Percentiles rank a stretch among this genome's conserved stretches.
These are phyloP conservation scores for Vanrija sp. DNA, from an alignment of 1,284 basidiomycete genomes.

Conservation along the genomic window DNA sequence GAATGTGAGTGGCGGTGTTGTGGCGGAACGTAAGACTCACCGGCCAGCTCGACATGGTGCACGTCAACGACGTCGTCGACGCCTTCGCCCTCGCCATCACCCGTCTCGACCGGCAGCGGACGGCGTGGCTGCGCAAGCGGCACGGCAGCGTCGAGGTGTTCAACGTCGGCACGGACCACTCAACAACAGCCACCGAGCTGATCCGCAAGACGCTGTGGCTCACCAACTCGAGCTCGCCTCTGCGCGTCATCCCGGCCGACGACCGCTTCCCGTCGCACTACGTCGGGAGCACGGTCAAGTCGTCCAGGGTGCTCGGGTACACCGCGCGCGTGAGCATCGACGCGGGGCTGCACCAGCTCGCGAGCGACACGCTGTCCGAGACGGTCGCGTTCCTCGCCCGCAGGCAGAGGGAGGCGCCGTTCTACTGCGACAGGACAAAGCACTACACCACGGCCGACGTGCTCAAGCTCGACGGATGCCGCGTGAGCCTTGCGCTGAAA, in stretches of 20 bases:
- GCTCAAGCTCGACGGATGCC: slow-evolving; percentile 21
- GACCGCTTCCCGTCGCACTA: slow-evolving; percentile 21
- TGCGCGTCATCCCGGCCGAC: slow-evolving; percentile 23
- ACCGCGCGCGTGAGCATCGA: slow-evolving; percentile 19
- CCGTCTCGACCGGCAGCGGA: neutral
- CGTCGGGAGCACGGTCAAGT: slow-evolving; percentile 14
- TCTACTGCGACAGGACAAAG: no score
- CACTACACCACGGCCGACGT: slow-evolving; percentile 5
- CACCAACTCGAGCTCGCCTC: slow-evolving; percentile 26
- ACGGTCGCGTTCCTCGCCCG: slow-evolving; percentile 7
- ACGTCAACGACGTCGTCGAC: slow-evolving; percentile 28
- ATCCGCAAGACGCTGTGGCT: slow-evolving; percentile 23
- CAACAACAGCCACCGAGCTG: slow-evolving; percentile 15
- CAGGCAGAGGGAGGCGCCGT: neutral
- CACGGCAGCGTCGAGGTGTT: slow-evolving; percentile 11
- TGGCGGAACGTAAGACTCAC: neutral
- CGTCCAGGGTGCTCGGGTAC: slow-evolving; percentile 16
- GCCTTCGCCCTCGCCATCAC: slow-evolving; percentile 20
- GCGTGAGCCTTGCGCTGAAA: slow-evolving; percentile 1
- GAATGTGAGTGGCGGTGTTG: slow-evolving; percentile 10
- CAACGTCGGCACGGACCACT: slow-evolving; percentile 23
- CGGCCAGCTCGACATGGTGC: slow-evolving; percentile 20
- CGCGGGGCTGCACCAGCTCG: slow-evolving; percentile 21
- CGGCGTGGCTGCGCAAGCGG: neutral
- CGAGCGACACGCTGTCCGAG: slow-evolving; percentile 5